A percentile compares a stretch with the other conserved stretches of the same genome.
Evolutionary conservation across 1,284 basidiomycete species (phyloP).

Genomic region (Cutaneotrichosporon sp.): DNA sequence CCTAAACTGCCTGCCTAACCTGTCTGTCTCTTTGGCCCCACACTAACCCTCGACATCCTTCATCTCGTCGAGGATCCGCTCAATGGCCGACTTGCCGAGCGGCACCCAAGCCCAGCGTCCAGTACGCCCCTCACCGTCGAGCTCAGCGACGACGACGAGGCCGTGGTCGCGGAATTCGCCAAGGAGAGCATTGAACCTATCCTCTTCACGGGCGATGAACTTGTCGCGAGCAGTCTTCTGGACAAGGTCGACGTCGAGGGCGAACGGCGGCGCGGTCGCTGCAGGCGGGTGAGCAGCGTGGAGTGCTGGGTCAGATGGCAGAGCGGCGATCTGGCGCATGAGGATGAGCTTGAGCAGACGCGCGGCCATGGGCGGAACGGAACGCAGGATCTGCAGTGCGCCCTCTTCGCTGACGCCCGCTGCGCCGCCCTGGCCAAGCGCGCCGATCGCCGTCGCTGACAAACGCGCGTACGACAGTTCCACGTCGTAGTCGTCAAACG

Average conservation of each 20-base stretch:
- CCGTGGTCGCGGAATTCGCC: slow-evolving; percentile 86
- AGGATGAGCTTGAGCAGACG: slow-evolving; percentile 68
- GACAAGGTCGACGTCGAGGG: slow-evolving; percentile 43
- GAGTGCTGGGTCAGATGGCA: slow-evolving; percentile 47
- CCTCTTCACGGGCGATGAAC: slow-evolving; percentile 82
- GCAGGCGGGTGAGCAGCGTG: slow-evolving; percentile 20
- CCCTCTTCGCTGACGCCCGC: slow-evolving; percentile 68
- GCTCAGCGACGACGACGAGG: slow-evolving; percentile 58
- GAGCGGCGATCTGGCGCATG: slow-evolving; percentile 58
- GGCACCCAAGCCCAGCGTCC: slow-evolving; percentile 70
- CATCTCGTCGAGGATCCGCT: slow-evolving; percentile 40
- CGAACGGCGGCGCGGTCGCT: slow-evolving; percentile 36
- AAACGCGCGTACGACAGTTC: slow-evolving; percentile 57
- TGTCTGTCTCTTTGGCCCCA: no score
- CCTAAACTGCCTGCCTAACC: no score
- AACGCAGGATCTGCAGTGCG: slow-evolving; percentile 72
- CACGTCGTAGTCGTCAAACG: slow-evolving; percentile 69
- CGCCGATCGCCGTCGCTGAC: slow-evolving; percentile 24
- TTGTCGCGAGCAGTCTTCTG: slow-evolving; percentile 53
- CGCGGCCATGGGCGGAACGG: slow-evolving; percentile 79
- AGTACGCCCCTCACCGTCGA: slow-evolving; percentile 39
- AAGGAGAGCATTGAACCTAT: slow-evolving; percentile 69
- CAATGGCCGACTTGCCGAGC: slow-evolving; percentile 59
- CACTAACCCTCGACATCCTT: slow-evolving; percentile 28
- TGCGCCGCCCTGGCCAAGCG: slow-evolving; percentile 25